Evolutionary conservation across 2,329 filamentous ascomycete genomes (phyloP).

Genomic region (Claviceps purpurea): DNA sequence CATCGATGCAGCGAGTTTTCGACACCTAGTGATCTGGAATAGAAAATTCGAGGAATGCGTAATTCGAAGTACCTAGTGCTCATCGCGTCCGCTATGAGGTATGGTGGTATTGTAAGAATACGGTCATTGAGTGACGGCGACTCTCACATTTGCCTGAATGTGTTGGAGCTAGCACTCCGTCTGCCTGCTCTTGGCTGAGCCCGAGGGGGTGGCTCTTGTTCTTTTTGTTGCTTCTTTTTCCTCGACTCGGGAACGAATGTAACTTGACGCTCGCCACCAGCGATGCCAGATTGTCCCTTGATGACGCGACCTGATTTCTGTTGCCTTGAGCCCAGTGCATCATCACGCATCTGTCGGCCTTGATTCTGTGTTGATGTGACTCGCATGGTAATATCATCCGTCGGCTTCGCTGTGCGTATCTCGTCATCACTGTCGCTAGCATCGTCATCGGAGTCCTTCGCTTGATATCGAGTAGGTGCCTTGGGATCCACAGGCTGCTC

Average conservation of each 20-base stretch:
- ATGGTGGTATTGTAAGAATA: constrained; percentile 7
- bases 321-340: constrained; percentile 40
- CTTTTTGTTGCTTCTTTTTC: constrained; percentile 33
- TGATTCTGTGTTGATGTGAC: constrained; percentile 56
- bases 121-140: background rate
- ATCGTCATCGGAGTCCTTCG: constrained; percentile 29
- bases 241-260: constrained; percentile 55
- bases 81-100: background rate
- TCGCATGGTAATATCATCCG: constrained; percentile 43
- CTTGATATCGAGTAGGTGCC: constrained; percentile 23
- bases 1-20: background rate
- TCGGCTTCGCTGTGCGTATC: constrained; percentile 10
- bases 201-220: constrained; percentile 17
- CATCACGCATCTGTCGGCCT: constrained; percentile 41
- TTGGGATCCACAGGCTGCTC: constrained; percentile 22
- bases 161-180: constrained; percentile 64
- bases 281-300: constrained; percentile 32
- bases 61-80: too few species aligned
- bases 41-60: too few species aligned
- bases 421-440: constrained; percentile 27
- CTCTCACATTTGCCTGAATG: constrained; percentile 51
- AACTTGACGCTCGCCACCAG: constrained; percentile 52
- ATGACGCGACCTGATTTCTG: constrained; percentile 34
- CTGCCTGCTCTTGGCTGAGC: constrained; percentile 30
- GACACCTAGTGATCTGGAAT: too few species aligned